A percentile compares a stretch with the other conserved stretches of the same genome.
Evolutionary conservation across 768 basidiomycete species (phyloP).

Genomic region (Leccinum ochraceum): DNA sequence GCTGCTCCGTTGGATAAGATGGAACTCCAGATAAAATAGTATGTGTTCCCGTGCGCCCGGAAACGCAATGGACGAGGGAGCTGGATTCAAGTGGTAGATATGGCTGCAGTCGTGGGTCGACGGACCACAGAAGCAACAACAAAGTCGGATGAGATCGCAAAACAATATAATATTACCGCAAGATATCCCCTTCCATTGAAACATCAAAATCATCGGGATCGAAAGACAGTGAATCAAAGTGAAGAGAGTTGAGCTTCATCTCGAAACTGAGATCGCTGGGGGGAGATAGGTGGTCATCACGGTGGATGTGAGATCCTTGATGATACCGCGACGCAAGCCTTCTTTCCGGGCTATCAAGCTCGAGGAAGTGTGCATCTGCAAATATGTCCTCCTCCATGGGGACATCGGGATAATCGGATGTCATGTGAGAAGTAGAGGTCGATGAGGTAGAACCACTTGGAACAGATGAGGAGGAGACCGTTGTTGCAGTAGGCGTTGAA

Average conservation of each 20-base stretch:
- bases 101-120: slow-evolving; percentile 3
- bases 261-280: slow-evolving; percentile 51
- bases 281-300: slow-evolving; percentile 1
- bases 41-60: slow-evolving; percentile 4
- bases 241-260: slow-evolving; percentile 70
- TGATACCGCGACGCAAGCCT: slow-evolving; percentile 9
- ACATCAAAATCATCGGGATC: slow-evolving; percentile 56
- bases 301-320: slow-evolving; percentile 3
- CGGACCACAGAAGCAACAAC: neutral
- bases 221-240: slow-evolving; percentile 71
- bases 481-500: slow-evolving; percentile 5
- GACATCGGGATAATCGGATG: slow-evolving; percentile 20
- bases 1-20: slow-evolving; percentile 4
- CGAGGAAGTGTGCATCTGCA: slow-evolving; percentile 18
- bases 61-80: neutral
- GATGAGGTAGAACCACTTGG: slow-evolving; percentile 5
- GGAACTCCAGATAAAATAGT: neutral
- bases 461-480: slow-evolving; percentile 1
- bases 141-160: neutral
- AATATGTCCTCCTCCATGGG: slow-evolving; percentile 20
- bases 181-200: slow-evolving; percentile 19
- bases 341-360: slow-evolving; percentile 23
- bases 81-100: slow-evolving; percentile 12
- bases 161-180: slow-evolving; percentile 16
- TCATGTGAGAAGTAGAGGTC: slow-evolving; percentile 12